Evolutionary conservation across 2,329 filamentous ascomycete species (phyloP), one percentile per base, ranked within the genome.

Genomic region (Penicillium capsulatum): DNA sequence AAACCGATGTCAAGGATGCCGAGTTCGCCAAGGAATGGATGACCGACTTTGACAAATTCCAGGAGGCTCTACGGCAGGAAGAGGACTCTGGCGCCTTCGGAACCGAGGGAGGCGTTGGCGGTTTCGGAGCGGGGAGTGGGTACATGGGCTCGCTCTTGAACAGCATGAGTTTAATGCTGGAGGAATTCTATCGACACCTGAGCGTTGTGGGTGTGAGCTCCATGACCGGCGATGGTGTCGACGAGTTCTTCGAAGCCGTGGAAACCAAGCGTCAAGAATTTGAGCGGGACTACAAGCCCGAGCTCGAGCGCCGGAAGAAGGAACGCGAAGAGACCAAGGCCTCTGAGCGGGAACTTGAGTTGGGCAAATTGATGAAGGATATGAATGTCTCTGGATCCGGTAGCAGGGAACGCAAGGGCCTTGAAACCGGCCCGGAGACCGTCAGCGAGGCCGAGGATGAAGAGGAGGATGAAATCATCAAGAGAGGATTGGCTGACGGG

Each of bases 1-100:
- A 98, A 72, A 96, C 90, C 0, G 92, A 98, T 58, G 88, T 94
- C 29, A 88, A 94, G 64, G 85, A 94, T 57, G 87, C 89, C 0
- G 77, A 79, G 17, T 95, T 95, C 58, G 92, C 90, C 1, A 92
- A 91, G 69, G 89, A 97, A 61, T 98, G 94, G 92, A 98, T 98
- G 92, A 94, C 90, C 4, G 91, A 98, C 65, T 98, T 96, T 58
- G 92, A 98, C 51, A 81, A 86, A 1, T 98, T 98, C 69, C 92
- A 97, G 63, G 80, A 80, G 11, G 91, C 94, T 1, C 73, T 98
- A 31, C 78, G 80, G 34, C 71, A 79, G 17, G 92, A 97, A 58
- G 87, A 96, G 62, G 81, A 84, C 40, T 74, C 76, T 6, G 88
- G 89, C 31, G 81, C 79, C 1, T 85, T 89, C 57, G 86, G 85